Evolutionary conservation across 2,329 filamentous ascomycete genomes (phyloP), one percentile per base, ranked within the genome.

Genomic region (Exophiala sideris): DNA sequence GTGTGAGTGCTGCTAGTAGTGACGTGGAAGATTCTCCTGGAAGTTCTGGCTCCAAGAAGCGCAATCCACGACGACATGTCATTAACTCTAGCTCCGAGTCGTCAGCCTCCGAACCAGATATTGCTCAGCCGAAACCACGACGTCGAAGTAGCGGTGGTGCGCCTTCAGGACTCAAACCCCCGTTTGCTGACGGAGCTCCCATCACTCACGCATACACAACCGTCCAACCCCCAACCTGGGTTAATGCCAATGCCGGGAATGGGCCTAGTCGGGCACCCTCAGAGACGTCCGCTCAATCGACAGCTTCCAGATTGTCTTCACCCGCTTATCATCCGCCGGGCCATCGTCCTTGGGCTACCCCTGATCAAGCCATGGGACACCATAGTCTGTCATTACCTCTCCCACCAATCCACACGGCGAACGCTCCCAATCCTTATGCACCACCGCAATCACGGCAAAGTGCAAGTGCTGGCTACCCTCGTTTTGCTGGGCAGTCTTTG

Each of bases 1-100:
- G 48, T 41, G 67, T 71, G n/a, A 66, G 62, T 14, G 68, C 71
- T 10, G 61, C 50, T 8, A 68, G 69, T 50, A 72, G 65, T 40
- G 70, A 72, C 24, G 52, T 64, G 5, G 70, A 67, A 58, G 52
- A 59, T 56, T 50, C 65, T 56, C 45, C 61, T 56, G 48, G 54
- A 18, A 54, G 58, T 53, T 34, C 38, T 8, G 45, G 47, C 34
- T 61, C 55, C 21, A 62, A 57, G 46, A 59, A 59, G 45, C 50
- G 40, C 34, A 36, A 52, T 9, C 33, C 58, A 18, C 52, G 45
- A 20, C 61, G 52, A 8, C 59, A 65, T 56, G 33, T 61, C 11
- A 59, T 65, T 21, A 53, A 62, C 33, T 64, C 63, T 2, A 51
- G 48, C 12, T 57, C 57, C 12, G 59, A 62, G 16, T 62, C 62